Percentiles rank a stretch among this genome's conserved stretches.
These are phyloP conservation scores for Zymoseptoria ardabiliae DNA, from an alignment of 2,329 filamentous ascomycete genomes.

Conservation along the genomic window DNA sequence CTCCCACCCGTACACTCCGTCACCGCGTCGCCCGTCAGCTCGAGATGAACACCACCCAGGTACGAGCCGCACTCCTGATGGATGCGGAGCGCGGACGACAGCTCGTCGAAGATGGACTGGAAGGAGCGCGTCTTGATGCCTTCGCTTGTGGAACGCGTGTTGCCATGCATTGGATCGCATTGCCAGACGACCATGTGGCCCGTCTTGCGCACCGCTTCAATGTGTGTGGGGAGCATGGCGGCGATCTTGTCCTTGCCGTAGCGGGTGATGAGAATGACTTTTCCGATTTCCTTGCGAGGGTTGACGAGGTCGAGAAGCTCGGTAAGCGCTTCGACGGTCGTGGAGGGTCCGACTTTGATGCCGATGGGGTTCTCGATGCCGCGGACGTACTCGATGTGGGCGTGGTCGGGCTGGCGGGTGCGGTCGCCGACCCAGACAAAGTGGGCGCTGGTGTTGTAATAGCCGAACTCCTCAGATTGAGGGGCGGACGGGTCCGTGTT, in stretches of 20 bases:
- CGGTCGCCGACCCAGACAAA: conserved; percentile 99
- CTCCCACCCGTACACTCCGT: conserved; percentile 93
- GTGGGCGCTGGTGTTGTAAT: conserved; percentile 91
- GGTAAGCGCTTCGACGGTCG: conserved; percentile 67
- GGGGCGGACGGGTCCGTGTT: background rate
- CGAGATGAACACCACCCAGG: conserved; percentile 88
- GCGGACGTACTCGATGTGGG: conserved; percentile 95
- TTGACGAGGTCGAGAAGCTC: conserved; percentile 78
- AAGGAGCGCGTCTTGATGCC: conserved; percentile 93
- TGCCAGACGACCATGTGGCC: conserved; percentile 83
- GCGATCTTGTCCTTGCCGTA: conserved; percentile 78
- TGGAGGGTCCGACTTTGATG: conserved; percentile 89
- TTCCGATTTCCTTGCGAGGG: conserved; percentile 72
- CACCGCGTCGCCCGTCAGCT: conserved; percentile 90
- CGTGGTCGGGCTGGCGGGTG: conserved; percentile 85
- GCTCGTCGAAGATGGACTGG: conserved; percentile 79
- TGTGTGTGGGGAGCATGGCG: conserved; percentile 71
- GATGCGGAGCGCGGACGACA: conserved; percentile 73
- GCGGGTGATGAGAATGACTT: conserved; percentile 91
- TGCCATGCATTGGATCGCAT: conserved; percentile 97
- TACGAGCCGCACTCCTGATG: conserved; percentile 79
- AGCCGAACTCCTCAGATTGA: conserved; percentile 46
- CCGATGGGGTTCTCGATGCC: conserved; percentile 94
- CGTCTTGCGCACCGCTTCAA: conserved; percentile 76
- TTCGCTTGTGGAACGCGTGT: conserved; percentile 57